Base-by-base conservation (phyloP, 2,329 filamentous ascomycete genomes). In the Chaetomiaceae sp. region DNA sequence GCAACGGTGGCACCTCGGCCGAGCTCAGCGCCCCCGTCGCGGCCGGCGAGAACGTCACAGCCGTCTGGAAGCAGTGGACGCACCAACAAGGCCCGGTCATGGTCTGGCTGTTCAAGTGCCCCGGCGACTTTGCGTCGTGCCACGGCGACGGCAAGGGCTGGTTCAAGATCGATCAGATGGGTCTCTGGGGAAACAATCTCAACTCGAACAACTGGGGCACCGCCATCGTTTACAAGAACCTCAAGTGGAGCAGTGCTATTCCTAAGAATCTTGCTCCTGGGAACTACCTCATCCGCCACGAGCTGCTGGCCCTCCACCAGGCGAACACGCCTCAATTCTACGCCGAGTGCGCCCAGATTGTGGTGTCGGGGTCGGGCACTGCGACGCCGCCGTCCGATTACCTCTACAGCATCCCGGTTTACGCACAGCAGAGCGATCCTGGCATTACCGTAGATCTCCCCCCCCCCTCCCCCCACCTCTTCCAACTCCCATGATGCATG, bases 91-190 rank as follows among this genome's bases (percentile, higher is more conserved):
- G 76, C 1, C 76, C 76, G 14, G 73, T 80, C 33, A 75, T 79
- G 68, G 76, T 80, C 2, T 79, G 71, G 71, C 59, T 75, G 58
- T 75, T 74, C 65, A 71, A 74, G 50, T 79, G 75, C 60, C 59
- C 70, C 3, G 65, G 67, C 29, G 68, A 65, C 40, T 76, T 76
- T 60, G 60, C 60, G 7, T 60, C 65, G 32, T 78, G 74, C 57
- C 69, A 75, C 49, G 76, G 76, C 30, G 71, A 70, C 39, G 68
- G 70, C 24, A 68, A 71, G 55, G 66, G 67, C 43, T 80, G 76
- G 76, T 80, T 79, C 70, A 79, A 79, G 67, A 76, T 79, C 52
- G 73, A 76, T 55, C 68, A 79, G 58, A 67, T 68, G 59, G 75
- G 60, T 38, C 57, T 61, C 52, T 48, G 52, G 38, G 57, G 56